Percentiles rank a stretch among this genome's conserved stretches.
Conservation (phyloP, 2,329 filamentous ascomycete species). For the Ceratocystis lukuohia region DNA sequence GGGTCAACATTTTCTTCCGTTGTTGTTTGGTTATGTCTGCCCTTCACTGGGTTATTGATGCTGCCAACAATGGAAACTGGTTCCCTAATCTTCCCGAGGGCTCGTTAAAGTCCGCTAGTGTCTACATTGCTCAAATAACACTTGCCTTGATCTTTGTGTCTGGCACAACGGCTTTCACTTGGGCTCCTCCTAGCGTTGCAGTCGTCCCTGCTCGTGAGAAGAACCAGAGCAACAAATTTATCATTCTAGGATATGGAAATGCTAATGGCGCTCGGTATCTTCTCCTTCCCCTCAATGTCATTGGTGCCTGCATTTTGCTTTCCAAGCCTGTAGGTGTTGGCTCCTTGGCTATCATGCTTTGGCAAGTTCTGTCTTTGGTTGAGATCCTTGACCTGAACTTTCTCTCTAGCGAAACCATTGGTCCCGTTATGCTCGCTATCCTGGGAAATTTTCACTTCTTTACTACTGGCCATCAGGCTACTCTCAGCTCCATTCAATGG, state of each 20-base stretch:
- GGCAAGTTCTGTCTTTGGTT: conserved; percentile 73
- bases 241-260: conserved; percentile 83
- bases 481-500: conserved; percentile 82
- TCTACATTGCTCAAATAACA: conserved; percentile 65
- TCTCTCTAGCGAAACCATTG: conserved; percentile 57
- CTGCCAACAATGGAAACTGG: conserved; percentile 78
- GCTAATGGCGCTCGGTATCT: conserved; percentile 85
- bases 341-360: conserved; percentile 65
- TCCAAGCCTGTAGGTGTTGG: conserved; percentile 92
- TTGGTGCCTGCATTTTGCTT: conserved; percentile 62
- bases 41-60: conserved; percentile 77
- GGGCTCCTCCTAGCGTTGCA: conserved; percentile 71
- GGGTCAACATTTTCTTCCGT: conserved; percentile 72
- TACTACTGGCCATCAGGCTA: conserved; percentile 93
- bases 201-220: conserved; percentile 44
- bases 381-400: conserved; percentile 49
- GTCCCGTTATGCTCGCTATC: conserved; percentile 71
- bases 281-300: conserved; percentile 65
- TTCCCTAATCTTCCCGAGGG: conserved; percentile 45
- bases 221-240: conserved; percentile 44
- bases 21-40: conserved; percentile 62
- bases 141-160: conserved; percentile 71
- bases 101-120: conserved; percentile 57
- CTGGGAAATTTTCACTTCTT: conserved; percentile 92
- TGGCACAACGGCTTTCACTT: conserved; percentile 72